A percentile compares a stretch with the other conserved stretches of the same genome.
phyloP scores from a whole-genome alignment of 2,329 filamentous ascomycete genomes.

The Furcasterigmium sp. region DNA sequence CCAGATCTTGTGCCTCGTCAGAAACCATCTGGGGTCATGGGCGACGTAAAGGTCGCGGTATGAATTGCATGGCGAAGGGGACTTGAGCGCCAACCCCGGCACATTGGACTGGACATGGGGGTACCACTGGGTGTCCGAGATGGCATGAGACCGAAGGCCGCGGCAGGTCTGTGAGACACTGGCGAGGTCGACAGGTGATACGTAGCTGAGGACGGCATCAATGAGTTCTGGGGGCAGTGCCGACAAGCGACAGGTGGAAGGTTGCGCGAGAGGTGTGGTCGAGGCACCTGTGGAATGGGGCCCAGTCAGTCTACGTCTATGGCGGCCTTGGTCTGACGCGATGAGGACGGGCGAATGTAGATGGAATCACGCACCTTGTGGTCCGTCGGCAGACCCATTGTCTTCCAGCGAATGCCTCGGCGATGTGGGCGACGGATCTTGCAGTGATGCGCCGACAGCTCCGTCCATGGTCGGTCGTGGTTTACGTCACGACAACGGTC shows the following conservation, averaged over 20 bases:
- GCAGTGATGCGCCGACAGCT: not conserved
- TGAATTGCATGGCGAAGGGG: conserved; percentile 52
- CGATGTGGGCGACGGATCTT: not conserved
- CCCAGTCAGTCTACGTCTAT: not conserved
- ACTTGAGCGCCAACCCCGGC: conserved; percentile 46
- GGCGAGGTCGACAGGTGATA: conserved; percentile 61
- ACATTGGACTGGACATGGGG: conserved; percentile 63
- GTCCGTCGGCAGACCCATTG: not conserved
- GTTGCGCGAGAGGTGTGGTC: no score
- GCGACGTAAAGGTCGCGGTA: conserved; percentile 69
- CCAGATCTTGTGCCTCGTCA: conserved; percentile 77
- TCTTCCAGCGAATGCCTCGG: not conserved
- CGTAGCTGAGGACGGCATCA: conserved; percentile 61
- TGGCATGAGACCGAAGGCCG: conserved; percentile 51
- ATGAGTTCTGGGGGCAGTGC: conserved; percentile 76
- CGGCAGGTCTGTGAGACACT: conserved; percentile 57
- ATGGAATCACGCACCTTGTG: not conserved
- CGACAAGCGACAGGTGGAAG: conserved; percentile 38
- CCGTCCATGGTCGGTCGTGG: not conserved
- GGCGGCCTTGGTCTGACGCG: not conserved
- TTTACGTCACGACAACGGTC: not conserved
- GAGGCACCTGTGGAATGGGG: no score
- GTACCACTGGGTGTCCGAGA: conserved; percentile 68
- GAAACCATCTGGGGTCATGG: conserved; percentile 80
- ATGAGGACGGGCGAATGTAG: not conserved